Evolutionary conservation across 441 rosid species (phyloP).

Genomic region (Brassica hybrid): DNA sequence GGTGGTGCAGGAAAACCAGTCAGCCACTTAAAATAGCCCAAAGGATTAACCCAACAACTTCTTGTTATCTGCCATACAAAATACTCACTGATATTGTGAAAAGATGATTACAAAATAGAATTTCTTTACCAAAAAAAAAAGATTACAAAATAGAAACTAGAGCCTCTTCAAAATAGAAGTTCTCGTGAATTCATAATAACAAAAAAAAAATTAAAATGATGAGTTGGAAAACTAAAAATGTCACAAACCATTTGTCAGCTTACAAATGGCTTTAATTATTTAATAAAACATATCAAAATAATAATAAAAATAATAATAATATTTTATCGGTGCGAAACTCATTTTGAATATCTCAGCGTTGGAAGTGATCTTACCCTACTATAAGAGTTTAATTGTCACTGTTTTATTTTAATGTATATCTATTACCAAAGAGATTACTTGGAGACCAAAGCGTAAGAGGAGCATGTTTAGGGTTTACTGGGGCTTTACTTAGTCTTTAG

Average conservation of each 20-base stretch:
- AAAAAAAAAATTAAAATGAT: no score
- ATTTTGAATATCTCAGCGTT: neutral
- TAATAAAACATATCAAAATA: neutral
- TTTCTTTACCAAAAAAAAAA: no score
- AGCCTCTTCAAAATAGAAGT: no score
- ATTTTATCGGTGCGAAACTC: neutral
- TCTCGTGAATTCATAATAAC: no score
- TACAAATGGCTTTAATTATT: neutral
- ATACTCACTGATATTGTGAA: no score
- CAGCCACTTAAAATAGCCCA: no score
- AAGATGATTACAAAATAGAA: no score
- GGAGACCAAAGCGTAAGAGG: slow-evolving; percentile 12
- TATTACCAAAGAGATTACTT: slow-evolving; percentile 19
- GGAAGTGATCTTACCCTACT: neutral
- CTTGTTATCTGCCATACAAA: no score
- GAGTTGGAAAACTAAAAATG: neutral
- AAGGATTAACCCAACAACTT: no score
- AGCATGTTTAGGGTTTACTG: neutral
- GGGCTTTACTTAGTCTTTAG: slow-evolving; percentile 20
- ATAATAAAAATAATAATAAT: neutral
- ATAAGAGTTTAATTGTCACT: neutral
- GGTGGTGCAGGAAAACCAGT: no score
- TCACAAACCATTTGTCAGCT: neutral
- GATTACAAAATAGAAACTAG: no score
- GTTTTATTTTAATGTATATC: slow-evolving; percentile 13